Conservation (phyloP, 176 grass and related monocot genomes). For the Triticum dicoccoides region DNA sequence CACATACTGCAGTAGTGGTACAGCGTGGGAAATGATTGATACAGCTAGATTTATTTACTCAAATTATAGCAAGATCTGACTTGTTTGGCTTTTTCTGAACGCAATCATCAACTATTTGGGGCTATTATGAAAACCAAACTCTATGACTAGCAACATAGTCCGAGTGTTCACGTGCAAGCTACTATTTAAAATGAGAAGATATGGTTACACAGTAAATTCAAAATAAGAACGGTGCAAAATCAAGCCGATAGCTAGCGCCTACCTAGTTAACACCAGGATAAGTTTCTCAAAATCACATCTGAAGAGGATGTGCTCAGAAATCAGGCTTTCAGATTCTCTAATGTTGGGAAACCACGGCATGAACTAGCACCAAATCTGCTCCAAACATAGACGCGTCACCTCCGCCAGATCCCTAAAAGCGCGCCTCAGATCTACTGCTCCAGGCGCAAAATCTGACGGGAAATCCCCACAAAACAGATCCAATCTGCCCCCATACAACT, state of each 20-base stretch:
- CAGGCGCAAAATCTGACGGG: background rate
- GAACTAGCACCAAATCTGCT: background rate
- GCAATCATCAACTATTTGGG: background rate
- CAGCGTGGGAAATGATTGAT: background rate
- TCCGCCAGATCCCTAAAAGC: background rate
- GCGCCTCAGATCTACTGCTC: background rate
- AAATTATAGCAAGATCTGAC: background rate
- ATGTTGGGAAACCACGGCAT: background rate
- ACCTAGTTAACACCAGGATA: background rate
- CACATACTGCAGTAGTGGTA: background rate
- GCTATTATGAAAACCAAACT: background rate
- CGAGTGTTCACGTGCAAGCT: background rate
- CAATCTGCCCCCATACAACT: background rate
- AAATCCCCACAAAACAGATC: background rate
- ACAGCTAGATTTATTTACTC: background rate
- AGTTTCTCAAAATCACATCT: background rate
- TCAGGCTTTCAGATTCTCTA: background rate
- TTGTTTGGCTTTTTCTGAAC: background rate
- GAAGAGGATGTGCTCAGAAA: background rate
- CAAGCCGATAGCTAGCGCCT: background rate
- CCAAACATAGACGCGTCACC: too few relatives aligned
- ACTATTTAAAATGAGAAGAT: background rate
- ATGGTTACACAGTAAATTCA: background rate
- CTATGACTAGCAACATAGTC: background rate
- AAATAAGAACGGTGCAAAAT: background rate